Evolutionary conservation across 2,329 filamentous ascomycete genomes (phyloP).

Genomic region (Penicillium freii): DNA sequence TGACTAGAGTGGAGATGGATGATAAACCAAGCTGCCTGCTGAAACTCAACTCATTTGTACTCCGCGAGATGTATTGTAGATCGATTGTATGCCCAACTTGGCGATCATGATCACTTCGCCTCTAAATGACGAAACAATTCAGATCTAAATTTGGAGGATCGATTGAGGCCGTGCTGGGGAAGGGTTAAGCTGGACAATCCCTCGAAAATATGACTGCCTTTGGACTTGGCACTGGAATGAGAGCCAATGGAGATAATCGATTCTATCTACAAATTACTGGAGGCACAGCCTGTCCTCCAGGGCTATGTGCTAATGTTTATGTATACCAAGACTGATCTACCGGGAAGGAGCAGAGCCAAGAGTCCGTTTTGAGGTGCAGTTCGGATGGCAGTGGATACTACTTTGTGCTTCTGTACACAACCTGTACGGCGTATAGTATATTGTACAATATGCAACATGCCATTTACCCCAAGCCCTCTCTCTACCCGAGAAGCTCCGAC

Average conservation of each 20-base stretch:
- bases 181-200: not conserved
- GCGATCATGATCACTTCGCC: conserved; percentile 1
- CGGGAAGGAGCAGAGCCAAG: conserved; percentile 13
- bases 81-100: conserved; percentile 10
- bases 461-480: not conserved
- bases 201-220: conserved; percentile 4
- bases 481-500: conserved; percentile 9
- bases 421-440: not conserved
- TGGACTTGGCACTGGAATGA: conserved; percentile 1
- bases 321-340: conserved; percentile 12
- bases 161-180: not conserved
- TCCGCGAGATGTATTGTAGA: not conserved
- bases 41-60: conserved; percentile 1
- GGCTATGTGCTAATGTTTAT: not conserved
- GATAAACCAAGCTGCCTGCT: conserved; percentile 1
- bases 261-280: not conserved
- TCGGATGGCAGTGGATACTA: conserved; percentile 4
- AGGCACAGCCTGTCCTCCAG: not conserved
- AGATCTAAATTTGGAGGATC: conserved; percentile 2
- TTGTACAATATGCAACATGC: not conserved
- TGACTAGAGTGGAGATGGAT: not conserved
- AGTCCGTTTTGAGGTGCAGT: not conserved
- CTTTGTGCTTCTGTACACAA: not conserved
- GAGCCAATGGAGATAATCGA: not conserved
- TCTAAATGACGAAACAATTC: not conserved